phyloP scores from a whole-genome alignment of 2,329 filamentous ascomycete species.

The Aspergillus amoenus region DNA sequence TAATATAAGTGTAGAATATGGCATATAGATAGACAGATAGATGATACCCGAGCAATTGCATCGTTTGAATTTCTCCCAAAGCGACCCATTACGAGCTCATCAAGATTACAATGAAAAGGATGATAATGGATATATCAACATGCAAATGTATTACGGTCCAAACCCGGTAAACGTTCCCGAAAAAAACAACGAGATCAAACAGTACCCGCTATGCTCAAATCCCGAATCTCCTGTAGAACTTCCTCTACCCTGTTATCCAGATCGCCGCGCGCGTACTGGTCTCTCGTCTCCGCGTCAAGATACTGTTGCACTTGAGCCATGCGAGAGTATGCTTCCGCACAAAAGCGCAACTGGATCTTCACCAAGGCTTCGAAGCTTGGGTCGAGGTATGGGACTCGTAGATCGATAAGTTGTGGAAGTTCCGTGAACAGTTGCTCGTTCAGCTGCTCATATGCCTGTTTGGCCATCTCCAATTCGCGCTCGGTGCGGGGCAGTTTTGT shows the following conservation, averaged over 20 bases:
- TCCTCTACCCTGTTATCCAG: constrained; percentile 90
- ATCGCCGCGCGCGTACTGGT: constrained; percentile 92
- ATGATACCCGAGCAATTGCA: constrained; percentile 11
- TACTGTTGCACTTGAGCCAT: constrained; percentile 99
- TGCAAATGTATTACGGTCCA: background rate
- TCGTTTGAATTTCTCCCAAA: background rate
- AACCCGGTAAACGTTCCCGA: constrained; percentile 4
- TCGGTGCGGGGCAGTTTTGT: constrained; percentile 94
- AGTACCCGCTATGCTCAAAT: constrained; percentile 86
- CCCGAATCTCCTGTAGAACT: constrained; percentile 93
- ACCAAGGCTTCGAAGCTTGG: constrained; percentile 96
- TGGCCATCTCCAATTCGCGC: constrained; percentile 94
- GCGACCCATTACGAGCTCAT: background rate
- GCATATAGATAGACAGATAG: constrained; percentile 3
- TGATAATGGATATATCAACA: constrained; percentile 1
- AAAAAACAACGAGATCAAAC: constrained; percentile 43
- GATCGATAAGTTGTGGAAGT: constrained; percentile 91
- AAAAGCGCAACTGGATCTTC: constrained; percentile 97
- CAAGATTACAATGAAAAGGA: background rate
- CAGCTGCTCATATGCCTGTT: constrained; percentile 88
- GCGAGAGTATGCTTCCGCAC: constrained; percentile 91
- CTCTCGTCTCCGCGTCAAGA: constrained; percentile 88
- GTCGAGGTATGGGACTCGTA: constrained; percentile 94
- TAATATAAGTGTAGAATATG: background rate
- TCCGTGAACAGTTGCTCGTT: constrained; percentile 95